Evolutionary conservation across 2,329 filamentous ascomycete species (phyloP).

Genomic region (Exophiala sp.): DNA sequence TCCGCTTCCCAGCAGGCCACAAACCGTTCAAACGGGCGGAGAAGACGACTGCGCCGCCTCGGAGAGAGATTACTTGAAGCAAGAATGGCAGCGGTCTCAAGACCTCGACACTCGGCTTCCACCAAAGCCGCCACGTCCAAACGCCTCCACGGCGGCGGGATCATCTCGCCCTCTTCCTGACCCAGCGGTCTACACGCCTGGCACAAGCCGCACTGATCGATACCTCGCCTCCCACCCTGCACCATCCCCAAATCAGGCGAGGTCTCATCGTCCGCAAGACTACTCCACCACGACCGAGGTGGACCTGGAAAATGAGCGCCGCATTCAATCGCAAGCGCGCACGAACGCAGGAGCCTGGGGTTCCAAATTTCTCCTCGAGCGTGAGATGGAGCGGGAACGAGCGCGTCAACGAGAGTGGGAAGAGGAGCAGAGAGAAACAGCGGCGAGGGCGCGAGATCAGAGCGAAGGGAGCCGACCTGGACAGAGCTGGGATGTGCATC

Average conservation of each 20-base stretch:
- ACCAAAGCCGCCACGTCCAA: constrained; percentile 19
- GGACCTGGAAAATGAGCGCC: constrained; percentile 51
- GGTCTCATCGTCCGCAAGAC: constrained; percentile 40
- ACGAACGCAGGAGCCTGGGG: constrained; percentile 57
- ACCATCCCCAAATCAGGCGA: constrained; percentile 38
- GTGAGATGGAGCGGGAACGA: constrained; percentile 62
- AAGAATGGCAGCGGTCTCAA: constrained; percentile 49
- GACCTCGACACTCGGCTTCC: constrained; percentile 28
- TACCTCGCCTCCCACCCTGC: constrained; percentile 52
- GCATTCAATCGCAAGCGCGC: constrained; percentile 48
- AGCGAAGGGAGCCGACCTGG: constrained; percentile 46
- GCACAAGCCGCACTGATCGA: constrained; percentile 48
- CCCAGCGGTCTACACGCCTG: constrained; percentile 35
- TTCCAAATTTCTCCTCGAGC: constrained; percentile 57
- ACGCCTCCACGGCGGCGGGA: constrained; percentile 9
- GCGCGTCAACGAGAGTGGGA: constrained; percentile 62
- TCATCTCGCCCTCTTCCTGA: constrained; percentile 43
- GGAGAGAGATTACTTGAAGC: constrained; percentile 54
- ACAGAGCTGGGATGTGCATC: constrained; percentile 53
- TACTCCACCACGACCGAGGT: constrained; percentile 51
- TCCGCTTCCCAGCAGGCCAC: constrained; percentile 15
- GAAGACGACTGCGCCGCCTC: constrained; percentile 55
- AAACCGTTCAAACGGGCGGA: constrained; percentile 41
- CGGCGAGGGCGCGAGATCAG: constrained; percentile 42
- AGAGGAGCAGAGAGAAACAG: constrained; percentile 50